Conservation (phyloP, 2,329 filamentous ascomycete species). For the Claviceps fusiformis region DNA sequence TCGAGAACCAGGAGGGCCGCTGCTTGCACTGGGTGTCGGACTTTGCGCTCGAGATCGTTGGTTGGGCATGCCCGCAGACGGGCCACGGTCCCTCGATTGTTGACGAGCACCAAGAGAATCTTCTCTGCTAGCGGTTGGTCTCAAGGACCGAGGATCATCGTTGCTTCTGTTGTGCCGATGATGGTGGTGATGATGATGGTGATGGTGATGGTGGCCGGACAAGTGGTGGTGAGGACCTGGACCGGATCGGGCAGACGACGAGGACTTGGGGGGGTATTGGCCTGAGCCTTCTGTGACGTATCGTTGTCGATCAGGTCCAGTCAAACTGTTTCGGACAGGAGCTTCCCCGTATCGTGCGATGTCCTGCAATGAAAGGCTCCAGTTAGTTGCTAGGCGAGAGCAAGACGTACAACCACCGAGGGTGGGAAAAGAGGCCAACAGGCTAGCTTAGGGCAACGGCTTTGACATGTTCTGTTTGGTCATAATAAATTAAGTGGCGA, state of each 20-base stretch:
- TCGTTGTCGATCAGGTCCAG: constrained; percentile 56
- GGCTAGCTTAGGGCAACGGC: neutral
- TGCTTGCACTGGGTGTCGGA: constrained; percentile 64
- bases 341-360: constrained; percentile 67
- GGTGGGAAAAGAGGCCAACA: neutral
- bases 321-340: constrained; percentile 56
- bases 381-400: neutral
- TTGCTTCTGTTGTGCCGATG: constrained; percentile 58
- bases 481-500: constrained; percentile 1
- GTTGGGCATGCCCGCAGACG: constrained; percentile 30
- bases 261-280: constrained; percentile 43
- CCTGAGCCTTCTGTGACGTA: constrained; percentile 36
- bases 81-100: constrained; percentile 37
- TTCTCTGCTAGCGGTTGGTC: constrained; percentile 64
- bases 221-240: constrained; percentile 52
- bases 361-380: constrained; percentile 34
- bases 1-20: constrained; percentile 36
- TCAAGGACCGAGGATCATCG: constrained; percentile 50
- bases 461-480: neutral
- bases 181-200: constrained; percentile 24
- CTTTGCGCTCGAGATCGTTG: constrained; percentile 55
- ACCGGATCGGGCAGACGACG: constrained; percentile 46
- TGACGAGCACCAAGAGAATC: constrained; percentile 37
- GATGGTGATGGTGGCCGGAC: constrained; percentile 36
- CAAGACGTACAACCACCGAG: neutral